Percentiles rank a stretch among this genome's conserved stretches.
Evolutionary conservation across 306 rosid species (phyloP).

Genomic region (Trifolium fragiferum): DNA sequence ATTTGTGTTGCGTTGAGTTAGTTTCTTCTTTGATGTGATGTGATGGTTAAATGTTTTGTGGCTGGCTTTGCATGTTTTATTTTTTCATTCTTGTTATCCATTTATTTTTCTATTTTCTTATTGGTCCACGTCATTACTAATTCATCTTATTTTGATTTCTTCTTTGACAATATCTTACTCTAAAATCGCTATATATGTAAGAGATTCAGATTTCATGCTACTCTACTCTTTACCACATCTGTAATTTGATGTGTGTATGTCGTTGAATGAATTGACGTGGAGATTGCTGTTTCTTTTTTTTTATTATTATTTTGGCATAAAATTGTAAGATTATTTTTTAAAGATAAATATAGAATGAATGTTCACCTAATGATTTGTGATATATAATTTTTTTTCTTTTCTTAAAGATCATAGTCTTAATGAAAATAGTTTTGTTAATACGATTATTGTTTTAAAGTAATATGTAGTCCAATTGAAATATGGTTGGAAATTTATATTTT

Average conservation of each 20-base stretch:
- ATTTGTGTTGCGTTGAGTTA: slow-evolving; percentile 31
- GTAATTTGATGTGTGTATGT: no score
- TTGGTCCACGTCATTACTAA: slow-evolving; percentile 36
- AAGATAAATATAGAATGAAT: no score
- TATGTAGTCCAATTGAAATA: neutral
- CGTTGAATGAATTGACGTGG: neutral
- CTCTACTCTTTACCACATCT: no score
- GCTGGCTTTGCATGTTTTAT: neutral
- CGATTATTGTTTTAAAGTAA: no score
- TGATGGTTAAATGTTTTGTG: neutral
- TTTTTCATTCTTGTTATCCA: slow-evolving; percentile 36
- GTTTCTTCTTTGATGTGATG: slow-evolving; percentile 36
- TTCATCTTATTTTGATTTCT: slow-evolving; percentile 11
- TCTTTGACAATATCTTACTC: neutral
- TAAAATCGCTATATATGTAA: neutral
- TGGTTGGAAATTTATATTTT: neutral
- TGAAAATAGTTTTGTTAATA: no score
- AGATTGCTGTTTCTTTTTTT: no score
- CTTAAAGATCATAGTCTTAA: no score
- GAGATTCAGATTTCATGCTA: no score
- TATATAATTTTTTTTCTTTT: no score
- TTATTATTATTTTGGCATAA: no score
- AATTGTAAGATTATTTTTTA: no score
- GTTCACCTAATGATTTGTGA: no score
- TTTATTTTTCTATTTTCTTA: neutral